Percentiles rank a stretch among this genome's conserved stretches.
Conservation (phyloP, 768 basidiomycete genomes). For the Cytidiella melzeri region DNA sequence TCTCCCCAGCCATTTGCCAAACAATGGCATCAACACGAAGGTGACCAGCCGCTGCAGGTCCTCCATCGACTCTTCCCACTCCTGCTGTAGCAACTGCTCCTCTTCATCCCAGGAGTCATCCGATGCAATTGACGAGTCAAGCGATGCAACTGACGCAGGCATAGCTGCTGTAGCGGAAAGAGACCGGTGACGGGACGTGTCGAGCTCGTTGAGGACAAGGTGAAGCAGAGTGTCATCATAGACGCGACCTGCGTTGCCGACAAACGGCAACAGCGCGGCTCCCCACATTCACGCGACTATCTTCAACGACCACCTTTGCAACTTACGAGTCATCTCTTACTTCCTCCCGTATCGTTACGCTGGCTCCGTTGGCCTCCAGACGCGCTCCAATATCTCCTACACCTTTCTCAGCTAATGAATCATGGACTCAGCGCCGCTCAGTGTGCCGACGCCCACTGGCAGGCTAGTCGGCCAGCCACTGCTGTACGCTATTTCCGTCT, state of each 20-base stretch:
- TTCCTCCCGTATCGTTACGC: not conserved
- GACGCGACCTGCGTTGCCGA: slow-evolving; percentile 2
- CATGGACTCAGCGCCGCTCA: slow-evolving; percentile 37
- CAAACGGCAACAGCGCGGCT: slow-evolving; percentile 1
- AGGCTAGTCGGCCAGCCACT: slow-evolving; percentile 74
- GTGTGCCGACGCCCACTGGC: slow-evolving; percentile 28
- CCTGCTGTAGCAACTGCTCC: slow-evolving; percentile 71
- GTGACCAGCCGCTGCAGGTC: slow-evolving; percentile 80
- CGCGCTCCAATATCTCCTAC: slow-evolving; percentile 5
- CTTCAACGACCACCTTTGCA: not conserved
- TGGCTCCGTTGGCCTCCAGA: not conserved
- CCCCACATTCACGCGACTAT: slow-evolving; percentile 4
- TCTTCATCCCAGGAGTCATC: slow-evolving; percentile 61
- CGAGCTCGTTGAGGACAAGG: not conserved
- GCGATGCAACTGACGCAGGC: slow-evolving; percentile 55
- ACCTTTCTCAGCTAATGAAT: slow-evolving; percentile 36
- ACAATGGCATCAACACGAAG: slow-evolving; percentile 74
- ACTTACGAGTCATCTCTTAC: no score
- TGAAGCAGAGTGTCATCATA: not conserved
- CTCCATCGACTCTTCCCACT: slow-evolving; percentile 88
- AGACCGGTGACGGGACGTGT: not conserved
- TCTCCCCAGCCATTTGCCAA: slow-evolving; percentile 86
- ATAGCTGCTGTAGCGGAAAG: slow-evolving; percentile 30
- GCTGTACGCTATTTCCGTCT: slow-evolving; percentile 74
- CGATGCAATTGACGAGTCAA: slow-evolving; percentile 52